phyloP scores from a whole-genome alignment of 805 yeast genomes.

The Ascoidea tarda region DNA sequence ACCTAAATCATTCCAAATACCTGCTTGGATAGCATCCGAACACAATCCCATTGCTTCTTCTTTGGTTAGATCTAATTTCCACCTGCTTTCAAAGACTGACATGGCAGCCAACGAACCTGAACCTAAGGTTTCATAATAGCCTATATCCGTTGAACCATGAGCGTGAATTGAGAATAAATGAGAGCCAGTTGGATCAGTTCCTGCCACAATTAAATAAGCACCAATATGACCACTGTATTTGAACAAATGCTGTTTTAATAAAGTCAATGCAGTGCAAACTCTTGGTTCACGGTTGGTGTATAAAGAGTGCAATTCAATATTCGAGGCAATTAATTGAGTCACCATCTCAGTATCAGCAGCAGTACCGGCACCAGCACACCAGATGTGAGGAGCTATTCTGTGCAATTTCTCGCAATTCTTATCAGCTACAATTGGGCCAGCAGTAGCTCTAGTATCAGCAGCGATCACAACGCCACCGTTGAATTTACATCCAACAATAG shows the following conservation, averaged over 20 bases:
- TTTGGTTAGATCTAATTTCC: constrained; percentile 64
- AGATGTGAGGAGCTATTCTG: constrained; percentile 75
- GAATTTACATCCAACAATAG: constrained; percentile 92
- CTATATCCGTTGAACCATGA: constrained; percentile 95
- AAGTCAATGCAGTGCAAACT: constrained; percentile 83
- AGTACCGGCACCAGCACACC: constrained; percentile 99
- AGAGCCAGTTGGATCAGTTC: constrained; percentile 93
- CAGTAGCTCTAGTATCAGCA: constrained; percentile 97
- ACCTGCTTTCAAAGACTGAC: constrained; percentile 87
- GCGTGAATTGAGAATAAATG: constrained; percentile 90
- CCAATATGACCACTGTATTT: constrained; percentile 96
- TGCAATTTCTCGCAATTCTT: constrained; percentile 95
- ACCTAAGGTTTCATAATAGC: constrained; percentile 84
- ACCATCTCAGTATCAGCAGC: constrained; percentile 99
- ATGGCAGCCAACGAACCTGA: constrained; percentile 97
- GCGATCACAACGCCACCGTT: constrained; percentile 94
- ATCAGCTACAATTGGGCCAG: constrained; percentile 94
- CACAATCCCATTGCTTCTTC: constrained; percentile 90
- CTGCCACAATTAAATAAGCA: constrained; percentile 96
- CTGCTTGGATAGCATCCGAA: constrained; percentile 88
- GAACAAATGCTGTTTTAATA: constrained; percentile 90
- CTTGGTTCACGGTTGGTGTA: constrained; percentile 80
- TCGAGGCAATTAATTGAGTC: constrained; percentile 82
- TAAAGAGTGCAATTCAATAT: constrained; percentile 80
- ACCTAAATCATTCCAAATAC: constrained; percentile 98